Evolutionary conservation across 805 yeast genomes (phyloP), one percentile per base, ranked within the genome.

Genomic region (Kodamaea restingae): DNA sequence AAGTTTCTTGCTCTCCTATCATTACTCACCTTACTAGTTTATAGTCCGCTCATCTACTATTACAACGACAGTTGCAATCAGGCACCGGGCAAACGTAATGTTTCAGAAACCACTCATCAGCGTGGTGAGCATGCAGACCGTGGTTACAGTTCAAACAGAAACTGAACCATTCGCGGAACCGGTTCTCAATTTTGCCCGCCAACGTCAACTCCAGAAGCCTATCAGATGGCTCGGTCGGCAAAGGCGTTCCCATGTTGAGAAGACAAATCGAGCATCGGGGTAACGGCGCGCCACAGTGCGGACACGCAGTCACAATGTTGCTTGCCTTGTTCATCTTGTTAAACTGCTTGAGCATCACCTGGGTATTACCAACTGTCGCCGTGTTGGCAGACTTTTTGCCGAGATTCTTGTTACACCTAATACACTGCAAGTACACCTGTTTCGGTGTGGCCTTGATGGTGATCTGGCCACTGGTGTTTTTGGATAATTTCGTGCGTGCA

Each of bases 71-170:
- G 29, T 72, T 69, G 54, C 98, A 91, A 31, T 88, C 95, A 0
- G 97, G 96, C 2, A 91, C 95, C 0, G 98, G 97, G 54, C 98
- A 91, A 1, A 85, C 77, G 40, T 76, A 77, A 52, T 90, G 95
- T 56, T 81, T 82, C 18, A 82, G 75, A 58, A 91, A 91, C 98
- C 98, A 91, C 52, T 90, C 95, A 46, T 86, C 88, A 0, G 97
- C 97, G 58, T 91, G 98, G 3, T 84, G 88, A 0, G 95, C 88
- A 63, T 91, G 98, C 77, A 81, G 81, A 1, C 96, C 95, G 52
- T 91, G 98, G 55, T 84, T 87, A 56, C 98, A 91, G 24, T 81
- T 77, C 47, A 91, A 63, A 54, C 98, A 91, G 61, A 88, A 88
- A 49, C 93, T 86, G 49, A 91, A 88, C 95, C 96, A 88, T 46